Base-by-base conservation (phyloP, 495 filamentous ascomycete genomes). In the Penicillium soppii region DNA sequence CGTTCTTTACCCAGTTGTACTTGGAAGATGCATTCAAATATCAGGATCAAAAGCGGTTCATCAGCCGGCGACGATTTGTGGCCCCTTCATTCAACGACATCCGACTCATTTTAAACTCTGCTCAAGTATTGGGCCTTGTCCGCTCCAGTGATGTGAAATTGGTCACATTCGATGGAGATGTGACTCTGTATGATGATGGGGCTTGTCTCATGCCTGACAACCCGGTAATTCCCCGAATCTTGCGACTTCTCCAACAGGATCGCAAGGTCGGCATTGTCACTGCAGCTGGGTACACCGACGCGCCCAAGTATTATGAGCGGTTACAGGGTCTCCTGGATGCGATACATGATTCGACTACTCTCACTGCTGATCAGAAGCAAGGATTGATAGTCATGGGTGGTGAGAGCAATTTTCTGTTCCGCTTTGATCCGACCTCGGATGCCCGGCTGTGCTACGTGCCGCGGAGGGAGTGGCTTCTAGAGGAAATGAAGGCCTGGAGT, bases 1-100 rank as follows among this genome's bases (percentile, higher is more conserved):
- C 74, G 12, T 97, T 98, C 77, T 97, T 96, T 73, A 98, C 95
- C 0, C 82, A 83, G 5, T 75, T 97, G 4, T 82, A 83, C 8
- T 80, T 98, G 1, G 88, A 90, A 62, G 86, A 90, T 42, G 92
- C 95, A 6, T 98, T 98, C 74, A 83, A 83, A 48, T 92, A 87
- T 62, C 94, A 97, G 68, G 94, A 98, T 68, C 62, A 74, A 37
- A 84, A 82, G 39, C 84, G 94, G 2, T 86, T 83, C 64, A 98
- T 98, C 69, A 95, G 89, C 50, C 89, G 84, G 3, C 86, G 94
- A 6, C 86, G 94, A 21, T 98, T 97, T 62, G 94, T 98, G 8
- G 86, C 94, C 5, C 95, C 95, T 0, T 96, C 91, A 10, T 98
- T 98, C 80, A 98, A 98, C 71, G 94, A 98, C 61, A 85, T 98